Evolutionary conservation across 2,329 filamentous ascomycete genomes (phyloP).

Genomic region (Reticulascus tulasneorum): DNA sequence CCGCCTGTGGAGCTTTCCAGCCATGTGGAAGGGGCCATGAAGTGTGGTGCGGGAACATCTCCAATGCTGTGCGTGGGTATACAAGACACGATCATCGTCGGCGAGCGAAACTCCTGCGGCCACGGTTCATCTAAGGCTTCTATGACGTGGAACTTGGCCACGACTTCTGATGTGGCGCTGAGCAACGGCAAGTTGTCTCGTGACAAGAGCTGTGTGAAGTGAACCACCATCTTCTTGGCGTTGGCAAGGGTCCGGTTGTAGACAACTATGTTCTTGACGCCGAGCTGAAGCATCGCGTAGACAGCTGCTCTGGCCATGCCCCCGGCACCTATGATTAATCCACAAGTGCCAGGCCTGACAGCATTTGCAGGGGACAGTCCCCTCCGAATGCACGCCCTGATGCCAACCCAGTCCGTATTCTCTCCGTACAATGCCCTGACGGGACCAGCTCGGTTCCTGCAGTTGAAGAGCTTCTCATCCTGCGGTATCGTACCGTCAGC

Average conservation of each 20-base stretch:
- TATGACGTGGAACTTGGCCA: constrained; percentile 55
- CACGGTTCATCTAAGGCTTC: constrained; percentile 56
- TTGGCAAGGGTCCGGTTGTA: constrained; percentile 68
- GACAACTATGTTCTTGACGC: constrained; percentile 71
- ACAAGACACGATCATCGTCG: constrained; percentile 72
- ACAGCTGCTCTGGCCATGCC: constrained; percentile 77
- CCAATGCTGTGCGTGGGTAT: constrained; percentile 68
- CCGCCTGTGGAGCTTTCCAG: constrained; percentile 69
- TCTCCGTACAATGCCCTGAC: constrained; percentile 71
- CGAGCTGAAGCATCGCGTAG: constrained; percentile 74
- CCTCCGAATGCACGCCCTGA: constrained; percentile 66
- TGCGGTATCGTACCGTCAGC: constrained; percentile 53
- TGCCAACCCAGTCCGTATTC: constrained; percentile 80
- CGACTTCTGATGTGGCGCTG: constrained; percentile 27
- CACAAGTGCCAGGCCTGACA: constrained; percentile 51
- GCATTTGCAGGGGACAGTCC: constrained; percentile 70
- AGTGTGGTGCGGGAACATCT: constrained; percentile 61
- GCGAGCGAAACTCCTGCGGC: constrained; percentile 59
- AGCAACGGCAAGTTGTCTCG: constrained; percentile 38
- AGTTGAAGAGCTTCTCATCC: constrained; percentile 47
- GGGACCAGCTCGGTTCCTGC: constrained; percentile 60
- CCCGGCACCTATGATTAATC: constrained; percentile 60
- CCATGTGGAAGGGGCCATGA: constrained; percentile 67
- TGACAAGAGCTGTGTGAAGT: constrained; percentile 59
- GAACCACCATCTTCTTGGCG: constrained; percentile 61